phyloP scores from a whole-genome alignment of 2,329 filamentous ascomycete genomes.

The Leptodontidium sp. region DNA sequence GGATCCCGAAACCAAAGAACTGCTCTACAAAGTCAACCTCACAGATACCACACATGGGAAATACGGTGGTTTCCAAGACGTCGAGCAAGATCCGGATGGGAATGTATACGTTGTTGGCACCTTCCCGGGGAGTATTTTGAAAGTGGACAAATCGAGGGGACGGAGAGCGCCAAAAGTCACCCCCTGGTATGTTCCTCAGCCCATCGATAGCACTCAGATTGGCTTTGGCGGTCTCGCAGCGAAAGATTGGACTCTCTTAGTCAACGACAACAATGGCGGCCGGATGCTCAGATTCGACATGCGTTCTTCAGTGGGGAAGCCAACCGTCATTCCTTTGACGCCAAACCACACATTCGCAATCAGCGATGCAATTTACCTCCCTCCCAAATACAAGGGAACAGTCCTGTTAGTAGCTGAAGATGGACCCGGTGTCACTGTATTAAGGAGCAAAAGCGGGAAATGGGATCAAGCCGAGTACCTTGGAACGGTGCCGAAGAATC shows the following conservation, averaged over 20 bases:
- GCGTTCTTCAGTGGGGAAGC: constrained; percentile 6
- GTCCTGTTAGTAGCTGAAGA: constrained; percentile 24
- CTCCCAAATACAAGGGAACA: constrained; percentile 25
- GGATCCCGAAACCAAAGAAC: constrained; percentile 14
- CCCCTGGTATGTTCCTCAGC: constrained; percentile 20
- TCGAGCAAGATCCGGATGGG: constrained; percentile 26
- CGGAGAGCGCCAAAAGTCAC: constrained; percentile 4
- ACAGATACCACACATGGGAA: constrained; percentile 22
- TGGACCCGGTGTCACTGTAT: constrained; percentile 17
- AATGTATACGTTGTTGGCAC: constrained; percentile 26
- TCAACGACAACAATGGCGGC: constrained; percentile 8
- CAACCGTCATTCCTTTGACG: neutral
- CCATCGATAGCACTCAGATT: neutral
- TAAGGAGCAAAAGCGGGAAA: constrained; percentile 22
- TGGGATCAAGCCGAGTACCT: constrained; percentile 29
- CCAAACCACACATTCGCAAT: constrained; percentile 7
- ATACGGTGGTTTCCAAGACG: constrained; percentile 29
- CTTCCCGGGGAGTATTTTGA: constrained; percentile 25
- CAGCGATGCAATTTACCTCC: constrained; percentile 26
- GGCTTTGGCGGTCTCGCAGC: constrained; percentile 22
- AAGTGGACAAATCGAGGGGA: constrained; percentile 10
- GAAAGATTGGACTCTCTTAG: constrained; percentile 18
- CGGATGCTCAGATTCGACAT: constrained; percentile 22
- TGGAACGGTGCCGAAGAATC: constrained; percentile 15
- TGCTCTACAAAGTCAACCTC: constrained; percentile 25